Percentiles rank a stretch among this genome's conserved stretches.
phyloP scores from a whole-genome alignment of 2,329 filamentous ascomycete genomes.

The Fusarium gaditjirri region DNA sequence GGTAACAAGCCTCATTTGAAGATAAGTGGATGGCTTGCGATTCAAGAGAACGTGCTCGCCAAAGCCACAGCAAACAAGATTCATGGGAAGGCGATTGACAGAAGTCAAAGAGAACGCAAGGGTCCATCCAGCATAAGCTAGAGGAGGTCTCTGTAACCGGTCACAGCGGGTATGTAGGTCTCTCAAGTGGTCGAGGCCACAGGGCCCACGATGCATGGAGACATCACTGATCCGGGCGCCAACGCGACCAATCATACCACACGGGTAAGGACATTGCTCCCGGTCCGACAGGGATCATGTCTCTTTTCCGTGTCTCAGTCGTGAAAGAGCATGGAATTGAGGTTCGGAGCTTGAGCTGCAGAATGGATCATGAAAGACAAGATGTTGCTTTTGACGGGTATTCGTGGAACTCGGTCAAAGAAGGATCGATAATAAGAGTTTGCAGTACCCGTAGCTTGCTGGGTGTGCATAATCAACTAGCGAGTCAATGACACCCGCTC shows the following conservation, averaged over 20 bases:
- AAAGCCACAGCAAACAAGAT: constrained; percentile 18
- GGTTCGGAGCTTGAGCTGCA: constrained; percentile 3
- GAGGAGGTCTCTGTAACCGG: constrained; percentile 32
- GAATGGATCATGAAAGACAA: neutral
- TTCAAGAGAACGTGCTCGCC: constrained; percentile 4
- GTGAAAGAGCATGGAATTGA: constrained; percentile 16
- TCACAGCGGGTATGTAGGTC: constrained; percentile 46
- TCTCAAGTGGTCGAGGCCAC: constrained; percentile 41
- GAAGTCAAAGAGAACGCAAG: constrained; percentile 21
- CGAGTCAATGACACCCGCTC: neutral
- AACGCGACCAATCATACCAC: constrained; percentile 49
- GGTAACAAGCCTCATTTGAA: constrained; percentile 2
- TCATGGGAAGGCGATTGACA: neutral
- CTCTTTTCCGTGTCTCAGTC: constrained; percentile 33
- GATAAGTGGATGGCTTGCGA: constrained; percentile 3
- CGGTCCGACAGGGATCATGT: constrained; percentile 32
- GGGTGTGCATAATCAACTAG: neutral
- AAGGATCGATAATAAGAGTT: neutral
- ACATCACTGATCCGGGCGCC: constrained; percentile 48
- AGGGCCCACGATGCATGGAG: constrained; percentile 41
- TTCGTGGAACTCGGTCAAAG: neutral
- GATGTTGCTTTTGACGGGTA: constrained; percentile 5
- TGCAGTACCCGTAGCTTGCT: too few relatives aligned
- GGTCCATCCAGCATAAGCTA: constrained; percentile 23
- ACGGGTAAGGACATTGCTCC: constrained; percentile 25